phyloP scores from a whole-genome alignment of 139 green algal genomes.

The Coelastrella sp. region DNA sequence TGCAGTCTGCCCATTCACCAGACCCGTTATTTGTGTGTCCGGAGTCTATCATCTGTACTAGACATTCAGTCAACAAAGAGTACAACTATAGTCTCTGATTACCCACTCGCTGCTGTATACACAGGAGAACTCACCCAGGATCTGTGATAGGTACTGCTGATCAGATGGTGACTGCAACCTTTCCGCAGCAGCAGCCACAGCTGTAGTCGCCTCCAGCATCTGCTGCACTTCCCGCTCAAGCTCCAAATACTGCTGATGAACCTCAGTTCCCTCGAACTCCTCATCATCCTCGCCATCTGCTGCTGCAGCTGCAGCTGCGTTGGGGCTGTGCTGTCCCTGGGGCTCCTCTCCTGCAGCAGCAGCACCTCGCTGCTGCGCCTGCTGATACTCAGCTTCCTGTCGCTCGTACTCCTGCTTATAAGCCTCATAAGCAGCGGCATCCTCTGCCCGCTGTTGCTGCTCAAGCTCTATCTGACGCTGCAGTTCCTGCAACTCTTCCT shows the following conservation, averaged over 20 bases:
- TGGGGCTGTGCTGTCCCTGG: slow-evolving; percentile 4
- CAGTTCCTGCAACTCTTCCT: slow-evolving; percentile 15
- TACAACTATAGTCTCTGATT: background rate
- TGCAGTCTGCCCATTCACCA: background rate
- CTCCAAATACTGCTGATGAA: slow-evolving; percentile 11
- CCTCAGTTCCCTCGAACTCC: slow-evolving; percentile 23
- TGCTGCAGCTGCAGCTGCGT: background rate
- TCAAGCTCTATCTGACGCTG: background rate
- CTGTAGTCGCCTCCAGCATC: slow-evolving; percentile 45
- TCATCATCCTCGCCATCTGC: background rate
- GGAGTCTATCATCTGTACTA: too few species aligned
- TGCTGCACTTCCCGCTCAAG: slow-evolving; percentile 39
- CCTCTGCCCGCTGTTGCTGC: background rate
- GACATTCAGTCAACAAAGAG: too few species aligned
- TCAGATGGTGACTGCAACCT: background rate
- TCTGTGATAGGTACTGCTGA: slow-evolving; percentile 46
- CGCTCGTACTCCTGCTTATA: slow-evolving; percentile 13
- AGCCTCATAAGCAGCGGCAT: background rate
- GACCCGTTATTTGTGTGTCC: too few species aligned
- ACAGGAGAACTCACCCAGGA: slow-evolving; percentile 38
- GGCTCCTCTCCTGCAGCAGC: background rate
- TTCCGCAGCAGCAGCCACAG: slow-evolving; percentile 5
- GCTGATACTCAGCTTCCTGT: background rate
- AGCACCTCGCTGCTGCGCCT: background rate
- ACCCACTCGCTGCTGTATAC: background rate